Percentiles rank a stretch among this genome's conserved stretches.
phyloP scores from a whole-genome alignment of 2,329 filamentous ascomycete species.

The Hymenotorrendiella dingleyae region DNA sequence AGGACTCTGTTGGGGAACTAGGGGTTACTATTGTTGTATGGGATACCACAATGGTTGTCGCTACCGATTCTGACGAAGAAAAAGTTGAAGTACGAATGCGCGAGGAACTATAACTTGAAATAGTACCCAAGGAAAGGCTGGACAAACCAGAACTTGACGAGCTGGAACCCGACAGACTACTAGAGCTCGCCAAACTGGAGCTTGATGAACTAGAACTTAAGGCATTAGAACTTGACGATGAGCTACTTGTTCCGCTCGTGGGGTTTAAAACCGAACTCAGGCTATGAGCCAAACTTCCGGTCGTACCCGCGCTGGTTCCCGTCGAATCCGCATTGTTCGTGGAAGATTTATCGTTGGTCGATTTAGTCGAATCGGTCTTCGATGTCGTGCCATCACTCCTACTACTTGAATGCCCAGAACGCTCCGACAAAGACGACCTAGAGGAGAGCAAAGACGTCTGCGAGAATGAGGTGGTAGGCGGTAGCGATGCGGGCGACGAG shows the following conservation, averaged over 20 bases:
- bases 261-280: slow-evolving; percentile 1
- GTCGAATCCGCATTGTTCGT: too few species aligned
- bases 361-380: not conserved
- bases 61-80: too few species aligned
- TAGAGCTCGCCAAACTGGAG: too few species aligned
- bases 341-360: not conserved
- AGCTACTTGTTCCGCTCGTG: not conserved
- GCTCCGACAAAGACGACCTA: slow-evolving; percentile 18
- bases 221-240: not conserved
- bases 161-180: too few species aligned
- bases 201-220: slow-evolving; percentile 2
- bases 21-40: too few species aligned
- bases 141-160: too few species aligned
- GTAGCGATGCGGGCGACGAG: slow-evolving; percentile 10
- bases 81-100: too few species aligned
- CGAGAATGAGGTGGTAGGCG: slow-evolving; percentile 8
- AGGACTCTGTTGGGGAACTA: not conserved
- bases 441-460: slow-evolving; percentile 8
- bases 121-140: too few species aligned
- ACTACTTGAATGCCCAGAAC: slow-evolving; percentile 9
- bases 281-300: slow-evolving; percentile 4
- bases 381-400: not conserved
- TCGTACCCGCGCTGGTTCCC: slow-evolving; percentile 2
- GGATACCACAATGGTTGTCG: too few species aligned
- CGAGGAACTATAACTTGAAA: too few species aligned